A percentile compares a stretch with the other conserved stretches of the same genome.
These are phyloP conservation scores for Rhynchosporium agropyri DNA, from an alignment of 2,329 filamentous ascomycete species.

Conservation along the genomic window DNA sequence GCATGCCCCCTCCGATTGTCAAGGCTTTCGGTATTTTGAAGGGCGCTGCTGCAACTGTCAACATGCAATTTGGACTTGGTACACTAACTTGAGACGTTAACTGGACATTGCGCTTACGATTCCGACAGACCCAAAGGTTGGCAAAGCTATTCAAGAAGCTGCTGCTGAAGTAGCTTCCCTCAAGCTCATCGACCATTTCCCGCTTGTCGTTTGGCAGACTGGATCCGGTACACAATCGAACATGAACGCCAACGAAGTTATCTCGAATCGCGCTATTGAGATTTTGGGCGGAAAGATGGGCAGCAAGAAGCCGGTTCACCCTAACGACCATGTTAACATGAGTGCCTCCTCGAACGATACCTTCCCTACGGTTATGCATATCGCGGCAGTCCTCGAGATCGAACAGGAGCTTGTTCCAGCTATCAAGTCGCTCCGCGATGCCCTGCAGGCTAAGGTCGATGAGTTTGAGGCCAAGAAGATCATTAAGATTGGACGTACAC, in stretches of 20 bases:
- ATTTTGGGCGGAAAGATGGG: conserved; percentile 93
- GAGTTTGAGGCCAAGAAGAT: conserved; percentile 83
- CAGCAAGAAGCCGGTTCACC: conserved; percentile 97
- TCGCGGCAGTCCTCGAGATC: conserved; percentile 91
- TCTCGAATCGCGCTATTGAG: conserved; percentile 98
- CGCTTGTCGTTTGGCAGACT: conserved; percentile 98
- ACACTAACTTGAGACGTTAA: conserved; percentile 37
- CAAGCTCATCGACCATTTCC: conserved; percentile 96
- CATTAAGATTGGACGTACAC: conserved; percentile 98
- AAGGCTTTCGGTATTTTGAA: conserved; percentile 96
- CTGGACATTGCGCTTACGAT: conserved; percentile 34
- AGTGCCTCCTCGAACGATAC: conserved; percentile 98
- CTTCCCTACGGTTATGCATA: conserved; percentile 99
- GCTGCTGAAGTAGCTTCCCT: conserved; percentile 89
- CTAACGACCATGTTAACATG: conserved; percentile 99
- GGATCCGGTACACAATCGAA: conserved; percentile 96
- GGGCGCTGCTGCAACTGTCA: conserved; percentile 92
- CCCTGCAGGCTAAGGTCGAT: conserved; percentile 85
- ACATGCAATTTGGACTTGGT: conserved; percentile 93
- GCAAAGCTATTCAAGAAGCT: conserved; percentile 91
- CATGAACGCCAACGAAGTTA: conserved; percentile 99
- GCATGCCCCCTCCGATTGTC: conserved; percentile 92
- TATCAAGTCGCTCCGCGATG: conserved; percentile 77
- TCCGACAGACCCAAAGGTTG: conserved; percentile 77
- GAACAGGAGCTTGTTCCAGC: conserved; percentile 84